Percentiles rank a stretch among this genome's conserved stretches.
These are phyloP conservation scores for Perkinsus chesapeaki DNA, from an alignment of 169 alveolate genomes.

Conservation along the genomic window DNA sequence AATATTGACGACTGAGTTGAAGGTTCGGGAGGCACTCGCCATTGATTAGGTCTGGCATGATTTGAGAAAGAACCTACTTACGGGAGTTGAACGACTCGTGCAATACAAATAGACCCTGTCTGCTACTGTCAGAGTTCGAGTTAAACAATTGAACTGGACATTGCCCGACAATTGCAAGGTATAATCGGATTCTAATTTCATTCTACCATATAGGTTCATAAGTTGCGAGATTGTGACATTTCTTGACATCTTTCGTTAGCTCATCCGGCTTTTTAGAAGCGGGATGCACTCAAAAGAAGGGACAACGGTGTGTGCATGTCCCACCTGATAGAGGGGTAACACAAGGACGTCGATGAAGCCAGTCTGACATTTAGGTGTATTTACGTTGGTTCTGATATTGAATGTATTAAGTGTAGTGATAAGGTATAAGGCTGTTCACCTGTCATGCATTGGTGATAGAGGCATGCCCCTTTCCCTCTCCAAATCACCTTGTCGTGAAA, in stretches of 20 bases:
- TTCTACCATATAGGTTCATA: too few relatives aligned
- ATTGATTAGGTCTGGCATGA: background rate
- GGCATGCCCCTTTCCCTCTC: conserved; percentile 36
- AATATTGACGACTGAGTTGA: background rate
- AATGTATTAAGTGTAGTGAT: conserved; percentile 15
- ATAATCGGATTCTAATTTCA: too few relatives aligned
- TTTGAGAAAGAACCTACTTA: background rate
- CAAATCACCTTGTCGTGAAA: conserved; percentile 49
- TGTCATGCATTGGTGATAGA: background rate
- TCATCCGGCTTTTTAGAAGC: too few relatives aligned
- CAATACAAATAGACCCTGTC: too few relatives aligned
- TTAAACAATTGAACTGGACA: background rate
- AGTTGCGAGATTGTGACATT: too few relatives aligned
- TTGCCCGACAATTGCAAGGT: too few relatives aligned
- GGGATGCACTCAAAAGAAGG: too few relatives aligned
- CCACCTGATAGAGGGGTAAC: conserved; percentile 24
- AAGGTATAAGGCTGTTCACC: background rate
- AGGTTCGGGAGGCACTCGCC: background rate
- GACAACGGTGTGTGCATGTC: background rate
- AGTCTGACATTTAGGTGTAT: conserved; percentile 36
- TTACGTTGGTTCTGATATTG: conserved; percentile 37
- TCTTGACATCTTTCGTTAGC: too few relatives aligned
- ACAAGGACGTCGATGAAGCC: conserved; percentile 43
- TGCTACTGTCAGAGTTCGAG: background rate
- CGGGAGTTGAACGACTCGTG: background rate